Evolutionary conservation across 2,329 filamentous ascomycete genomes (phyloP).

Genomic region (Penicillium corylophilum): DNA sequence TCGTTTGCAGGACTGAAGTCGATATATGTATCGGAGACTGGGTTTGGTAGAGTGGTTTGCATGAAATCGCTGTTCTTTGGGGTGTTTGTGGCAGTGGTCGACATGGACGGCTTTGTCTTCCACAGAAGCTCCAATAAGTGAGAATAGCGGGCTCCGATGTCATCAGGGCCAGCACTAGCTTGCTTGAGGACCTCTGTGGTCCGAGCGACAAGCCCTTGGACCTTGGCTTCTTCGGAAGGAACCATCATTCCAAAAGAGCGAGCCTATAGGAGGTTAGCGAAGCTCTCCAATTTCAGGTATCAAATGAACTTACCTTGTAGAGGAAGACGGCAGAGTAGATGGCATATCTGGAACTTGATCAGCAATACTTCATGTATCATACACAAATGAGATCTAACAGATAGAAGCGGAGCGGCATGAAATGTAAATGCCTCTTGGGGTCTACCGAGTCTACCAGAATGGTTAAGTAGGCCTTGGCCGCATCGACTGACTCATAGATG

Average conservation of each 20-base stretch:
- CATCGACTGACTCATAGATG: slow-evolving; percentile 65
- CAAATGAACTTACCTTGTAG: slow-evolving; percentile 53
- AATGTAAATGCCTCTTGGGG: slow-evolving; percentile 58
- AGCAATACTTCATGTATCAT: slow-evolving; percentile 1
- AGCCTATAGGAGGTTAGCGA: slow-evolving; percentile 37
- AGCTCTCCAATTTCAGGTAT: neutral
- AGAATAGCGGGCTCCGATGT: slow-evolving; percentile 62
- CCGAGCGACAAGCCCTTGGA: slow-evolving; percentile 58
- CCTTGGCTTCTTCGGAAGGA: slow-evolving; percentile 54
- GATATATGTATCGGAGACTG: slow-evolving; percentile 40
- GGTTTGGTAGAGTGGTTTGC: slow-evolving; percentile 31
- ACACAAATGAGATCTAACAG: slow-evolving; percentile 46
- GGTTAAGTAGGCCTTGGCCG: slow-evolving; percentile 61
- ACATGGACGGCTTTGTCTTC: slow-evolving; percentile 45
- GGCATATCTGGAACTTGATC: slow-evolving; percentile 36
- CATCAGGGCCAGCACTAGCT: slow-evolving; percentile 58
- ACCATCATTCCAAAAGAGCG: slow-evolving; percentile 60
- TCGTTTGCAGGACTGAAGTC: slow-evolving; percentile 52
- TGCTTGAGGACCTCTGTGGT: slow-evolving; percentile 61
- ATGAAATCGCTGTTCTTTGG: slow-evolving; percentile 34
- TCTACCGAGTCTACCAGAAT: slow-evolving; percentile 62
- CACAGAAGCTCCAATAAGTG: slow-evolving; percentile 61
- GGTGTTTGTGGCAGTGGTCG: slow-evolving; percentile 24
- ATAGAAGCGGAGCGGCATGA: slow-evolving; percentile 65
- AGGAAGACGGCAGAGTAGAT: slow-evolving; percentile 66